phyloP scores from a whole-genome alignment of 352 stramenopile species.

The Phytopythium litorale region DNA sequence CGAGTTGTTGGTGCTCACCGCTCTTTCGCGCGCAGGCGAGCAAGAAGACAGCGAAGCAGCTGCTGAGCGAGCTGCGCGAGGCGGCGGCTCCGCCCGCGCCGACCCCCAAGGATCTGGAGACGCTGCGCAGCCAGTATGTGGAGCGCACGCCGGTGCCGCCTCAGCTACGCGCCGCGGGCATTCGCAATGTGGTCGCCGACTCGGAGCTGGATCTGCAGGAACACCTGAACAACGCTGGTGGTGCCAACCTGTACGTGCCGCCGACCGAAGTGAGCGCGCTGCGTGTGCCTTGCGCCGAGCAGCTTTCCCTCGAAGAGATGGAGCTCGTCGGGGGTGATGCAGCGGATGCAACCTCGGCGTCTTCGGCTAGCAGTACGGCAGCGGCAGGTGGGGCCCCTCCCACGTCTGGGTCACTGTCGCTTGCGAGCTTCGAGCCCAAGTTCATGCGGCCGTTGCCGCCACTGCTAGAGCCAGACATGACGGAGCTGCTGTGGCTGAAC shows the following conservation, averaged over 20 bases:
- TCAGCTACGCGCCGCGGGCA: constrained; percentile 70
- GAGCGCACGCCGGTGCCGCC: constrained; percentile 75
- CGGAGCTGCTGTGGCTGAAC: constrained; percentile 91
- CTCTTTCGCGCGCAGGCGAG: constrained; percentile 20
- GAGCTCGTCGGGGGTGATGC: constrained; percentile 34
- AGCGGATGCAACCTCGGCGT: constrained; percentile 20
- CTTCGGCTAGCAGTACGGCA: constrained; percentile 10
- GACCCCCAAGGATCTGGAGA: constrained; percentile 60
- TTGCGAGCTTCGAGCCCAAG: constrained; percentile 85
- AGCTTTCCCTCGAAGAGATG: constrained; percentile 74
- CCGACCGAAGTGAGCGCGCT: constrained; percentile 70
- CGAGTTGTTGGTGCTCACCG: background rate
- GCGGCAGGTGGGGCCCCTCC: constrained; percentile 18
- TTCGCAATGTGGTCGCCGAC: constrained; percentile 77
- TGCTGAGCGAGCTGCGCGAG: constrained; percentile 59
- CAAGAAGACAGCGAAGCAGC: constrained; percentile 75
- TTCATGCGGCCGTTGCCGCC: constrained; percentile 85
- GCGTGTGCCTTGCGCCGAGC: constrained; percentile 66
- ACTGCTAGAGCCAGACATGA: constrained; percentile 84
- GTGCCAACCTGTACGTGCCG: constrained; percentile 57
- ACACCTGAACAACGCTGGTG: constrained; percentile 62
- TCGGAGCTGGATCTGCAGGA: constrained; percentile 81
- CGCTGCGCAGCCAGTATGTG: constrained; percentile 59
- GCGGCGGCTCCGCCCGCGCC: constrained; percentile 30
- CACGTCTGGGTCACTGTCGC: constrained; percentile 49